These are phyloP conservation scores for Canavalia ensiformis DNA, from an alignment of 306 rosid genomes.

Conservation along the genomic window DNA sequence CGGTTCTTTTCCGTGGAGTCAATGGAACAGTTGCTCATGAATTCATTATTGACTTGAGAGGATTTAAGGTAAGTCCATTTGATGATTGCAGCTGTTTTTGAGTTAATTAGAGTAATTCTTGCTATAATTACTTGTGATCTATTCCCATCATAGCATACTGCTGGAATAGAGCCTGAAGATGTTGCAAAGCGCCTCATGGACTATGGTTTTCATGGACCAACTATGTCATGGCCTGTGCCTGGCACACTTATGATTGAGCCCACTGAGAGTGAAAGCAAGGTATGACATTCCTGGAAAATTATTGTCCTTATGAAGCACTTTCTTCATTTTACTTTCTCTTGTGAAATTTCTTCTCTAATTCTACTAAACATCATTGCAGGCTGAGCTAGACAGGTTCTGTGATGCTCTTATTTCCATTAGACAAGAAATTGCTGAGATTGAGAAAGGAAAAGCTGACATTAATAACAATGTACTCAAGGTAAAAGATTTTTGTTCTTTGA, in stretches of 20 bases:
- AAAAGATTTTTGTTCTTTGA: constrained; percentile 15
- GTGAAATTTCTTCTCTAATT: constrained; percentile 26
- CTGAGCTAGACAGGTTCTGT: constrained; percentile 94
- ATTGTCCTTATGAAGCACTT: not conserved
- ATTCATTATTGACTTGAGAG: constrained; percentile 94
- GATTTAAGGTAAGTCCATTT: constrained; percentile 78
- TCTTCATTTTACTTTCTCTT: not conserved
- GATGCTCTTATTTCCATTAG: constrained; percentile 93
- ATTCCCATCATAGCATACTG: constrained; percentile 68
- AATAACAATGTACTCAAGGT: constrained; percentile 96
- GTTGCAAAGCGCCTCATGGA: constrained; percentile 98
- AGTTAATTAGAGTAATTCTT: constrained; percentile 9
- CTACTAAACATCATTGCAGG: constrained; percentile 65
- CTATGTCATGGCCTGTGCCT: constrained; percentile 99
- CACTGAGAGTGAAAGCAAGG: constrained; percentile 99
- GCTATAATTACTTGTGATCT: constrained; percentile 42
- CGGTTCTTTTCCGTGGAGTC: constrained; percentile 97
- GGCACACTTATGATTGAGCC: constrained; percentile 99
- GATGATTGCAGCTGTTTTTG: constrained; percentile 26
- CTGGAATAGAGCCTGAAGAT: constrained; percentile 96
- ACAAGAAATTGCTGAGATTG: constrained; percentile 85
- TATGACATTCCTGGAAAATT: constrained; percentile 39
- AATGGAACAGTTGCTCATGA: constrained; percentile 97
- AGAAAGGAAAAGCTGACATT: constrained; percentile 89
- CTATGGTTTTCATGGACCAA: constrained; percentile 97